Conservation (phyloP, 352 stramenopile species). For the Blastocystis hominis region DNA sequence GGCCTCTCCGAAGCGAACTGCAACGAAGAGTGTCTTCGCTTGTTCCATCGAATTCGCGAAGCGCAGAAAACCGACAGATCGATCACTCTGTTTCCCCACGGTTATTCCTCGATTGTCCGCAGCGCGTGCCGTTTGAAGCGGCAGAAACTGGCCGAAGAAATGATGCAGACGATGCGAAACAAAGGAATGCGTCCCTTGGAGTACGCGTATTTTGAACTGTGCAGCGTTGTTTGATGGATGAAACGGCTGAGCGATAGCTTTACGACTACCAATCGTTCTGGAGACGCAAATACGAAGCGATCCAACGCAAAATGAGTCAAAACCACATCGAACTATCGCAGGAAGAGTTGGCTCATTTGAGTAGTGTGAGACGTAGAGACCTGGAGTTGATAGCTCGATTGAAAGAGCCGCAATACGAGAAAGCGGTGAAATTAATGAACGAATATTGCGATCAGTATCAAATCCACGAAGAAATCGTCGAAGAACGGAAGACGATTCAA, state of each 20-base stretch:
- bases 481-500: not conserved
- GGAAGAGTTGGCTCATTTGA: not conserved
- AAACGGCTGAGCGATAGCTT: not conserved
- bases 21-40: constrained; percentile 35
- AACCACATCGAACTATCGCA: not conserved
- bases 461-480: not conserved
- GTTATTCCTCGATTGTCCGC: constrained; percentile 6
- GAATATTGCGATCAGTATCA: constrained; percentile 11
- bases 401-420: constrained; percentile 22
- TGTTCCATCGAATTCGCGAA: not conserved
- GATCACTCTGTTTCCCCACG: not conserved
- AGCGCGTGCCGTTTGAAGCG: constrained; percentile 32
- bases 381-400: not conserved
- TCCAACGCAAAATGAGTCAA: not conserved
- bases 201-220: constrained; percentile 29
- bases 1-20: constrained; percentile 32
- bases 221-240: not conserved
- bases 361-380: not conserved
- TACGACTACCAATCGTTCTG: not conserved
- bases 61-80: not conserved
- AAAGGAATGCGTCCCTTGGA: not conserved
- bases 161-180: not conserved
- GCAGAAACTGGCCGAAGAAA: not conserved
- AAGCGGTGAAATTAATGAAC: constrained; percentile 1
- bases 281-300: not conserved